Conservation (phyloP, 805 yeast genomes). For the Candida vartiovaarae region DNA sequence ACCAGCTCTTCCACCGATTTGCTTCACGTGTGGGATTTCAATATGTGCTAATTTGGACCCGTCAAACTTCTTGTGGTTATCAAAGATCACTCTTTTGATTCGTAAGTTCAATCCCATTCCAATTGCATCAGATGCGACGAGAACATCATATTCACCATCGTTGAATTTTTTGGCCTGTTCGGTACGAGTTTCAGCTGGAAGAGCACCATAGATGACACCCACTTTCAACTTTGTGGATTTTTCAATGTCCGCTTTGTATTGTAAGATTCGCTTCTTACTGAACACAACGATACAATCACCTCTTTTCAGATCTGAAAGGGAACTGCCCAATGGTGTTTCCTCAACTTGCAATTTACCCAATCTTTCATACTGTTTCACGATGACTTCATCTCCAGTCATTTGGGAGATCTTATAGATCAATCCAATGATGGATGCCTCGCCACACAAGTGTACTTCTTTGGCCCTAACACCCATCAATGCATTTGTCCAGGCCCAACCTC, state of each 20-base stretch:
- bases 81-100: slow-evolving; percentile 74
- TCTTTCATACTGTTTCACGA: slow-evolving; percentile 65
- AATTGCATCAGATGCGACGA: slow-evolving; percentile 94
- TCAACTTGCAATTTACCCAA: slow-evolving; percentile 64
- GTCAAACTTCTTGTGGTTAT: slow-evolving; percentile 59
- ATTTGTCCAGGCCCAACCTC: slow-evolving; percentile 95
- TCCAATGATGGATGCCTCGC: slow-evolving; percentile 81
- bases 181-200: slow-evolving; percentile 92
- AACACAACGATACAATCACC: slow-evolving; percentile 94
- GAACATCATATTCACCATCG: slow-evolving; percentile 66
- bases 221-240: slow-evolving; percentile 54
- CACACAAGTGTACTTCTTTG: slow-evolving; percentile 84
- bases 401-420: slow-evolving; percentile 50
- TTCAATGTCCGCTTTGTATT: slow-evolving; percentile 65
- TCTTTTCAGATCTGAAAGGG: slow-evolving; percentile 35
- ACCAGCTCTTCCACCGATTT: slow-evolving; percentile 96
- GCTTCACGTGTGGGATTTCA: slow-evolving; percentile 67
- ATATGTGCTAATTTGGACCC: slow-evolving; percentile 46
- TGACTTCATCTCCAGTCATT: slow-evolving; percentile 74
- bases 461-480: slow-evolving; percentile 85
- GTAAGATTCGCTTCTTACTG: slow-evolving; percentile 65
- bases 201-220: slow-evolving; percentile 89
- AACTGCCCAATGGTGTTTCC: slow-evolving; percentile 26
- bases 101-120: slow-evolving; percentile 95
- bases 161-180: slow-evolving; percentile 79